Percentiles rank a stretch among this genome's conserved stretches.
Evolutionary conservation across 345 rosid genomes (phyloP).

Genomic region (Microcos paniculata): DNA sequence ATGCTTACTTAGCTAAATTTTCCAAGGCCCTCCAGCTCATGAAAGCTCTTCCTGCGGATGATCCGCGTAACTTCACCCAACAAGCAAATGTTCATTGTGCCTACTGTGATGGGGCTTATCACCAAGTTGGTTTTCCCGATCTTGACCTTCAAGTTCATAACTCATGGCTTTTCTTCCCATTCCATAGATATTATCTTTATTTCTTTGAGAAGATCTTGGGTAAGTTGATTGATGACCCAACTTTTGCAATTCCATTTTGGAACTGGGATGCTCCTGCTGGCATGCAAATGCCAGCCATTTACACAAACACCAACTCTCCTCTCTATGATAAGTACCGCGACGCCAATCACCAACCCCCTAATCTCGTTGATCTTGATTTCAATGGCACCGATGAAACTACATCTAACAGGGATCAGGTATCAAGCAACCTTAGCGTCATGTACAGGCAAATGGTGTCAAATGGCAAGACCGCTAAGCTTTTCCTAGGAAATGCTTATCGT

Average conservation of each 20-base stretch:
- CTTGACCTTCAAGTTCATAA: conserved; percentile 53
- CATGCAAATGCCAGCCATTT: conserved; percentile 55
- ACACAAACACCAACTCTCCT: conserved; percentile 37
- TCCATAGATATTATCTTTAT: conserved; percentile 53
- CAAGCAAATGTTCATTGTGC: conserved; percentile 68
- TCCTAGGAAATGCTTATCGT: conserved; percentile 49
- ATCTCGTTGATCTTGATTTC: conserved; percentile 46
- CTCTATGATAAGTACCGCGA: conserved; percentile 40
- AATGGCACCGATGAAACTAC: conserved; percentile 21
- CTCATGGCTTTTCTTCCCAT: conserved; percentile 67
- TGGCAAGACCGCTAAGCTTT: conserved; percentile 41
- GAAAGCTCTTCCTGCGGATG: conserved; percentile 55
- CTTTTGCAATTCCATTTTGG: conserved; percentile 61
- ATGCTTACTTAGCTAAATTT: conserved; percentile 43
- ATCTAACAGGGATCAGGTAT: conserved; percentile 18
- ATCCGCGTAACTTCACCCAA: conserved; percentile 57
- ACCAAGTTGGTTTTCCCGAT: conserved; percentile 53
- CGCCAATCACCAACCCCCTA: conserved; percentile 39
- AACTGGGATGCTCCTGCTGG: conserved; percentile 64
- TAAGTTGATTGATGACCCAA: conserved; percentile 51
- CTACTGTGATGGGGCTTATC: conserved; percentile 57
- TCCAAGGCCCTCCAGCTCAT: conserved; percentile 48
- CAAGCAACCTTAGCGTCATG: conserved; percentile 51
- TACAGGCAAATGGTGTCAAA: conserved; percentile 62
- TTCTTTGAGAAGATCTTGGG: conserved; percentile 57